Percentiles rank a stretch among this genome's conserved stretches.
Conservation (phyloP, 108 stramenopile species). For the Nannochloropsis salina region DNA sequence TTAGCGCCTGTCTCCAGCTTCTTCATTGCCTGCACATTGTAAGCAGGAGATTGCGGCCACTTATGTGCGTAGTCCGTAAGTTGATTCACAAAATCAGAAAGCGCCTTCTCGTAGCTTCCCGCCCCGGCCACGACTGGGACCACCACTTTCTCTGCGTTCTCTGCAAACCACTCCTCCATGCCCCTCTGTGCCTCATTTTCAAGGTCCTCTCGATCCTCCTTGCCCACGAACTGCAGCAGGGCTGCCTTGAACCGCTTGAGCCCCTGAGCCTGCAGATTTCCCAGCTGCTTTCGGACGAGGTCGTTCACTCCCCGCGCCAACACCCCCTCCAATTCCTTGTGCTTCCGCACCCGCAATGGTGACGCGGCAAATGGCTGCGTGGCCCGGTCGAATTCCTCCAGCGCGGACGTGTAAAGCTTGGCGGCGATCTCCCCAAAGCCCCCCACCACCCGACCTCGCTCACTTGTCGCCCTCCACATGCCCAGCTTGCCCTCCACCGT, state of each 20-base stretch:
- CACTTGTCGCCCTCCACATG: neutral
- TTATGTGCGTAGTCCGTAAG: neutral
- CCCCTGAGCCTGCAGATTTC: neutral
- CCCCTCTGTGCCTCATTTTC: constrained; percentile 11
- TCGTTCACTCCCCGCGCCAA: constrained; percentile 8
- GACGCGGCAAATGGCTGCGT: constrained; percentile 7
- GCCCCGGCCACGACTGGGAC: neutral
- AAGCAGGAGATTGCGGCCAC: neutral
- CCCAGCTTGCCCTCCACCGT: neutral
- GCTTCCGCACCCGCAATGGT: neutral
- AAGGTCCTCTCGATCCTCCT: neutral
- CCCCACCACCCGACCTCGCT: neutral
- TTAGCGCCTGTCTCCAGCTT: neutral
- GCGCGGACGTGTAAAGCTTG: neutral
- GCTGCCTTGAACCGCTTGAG: neutral
- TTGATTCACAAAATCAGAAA: neutral
- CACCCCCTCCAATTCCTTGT: neutral
- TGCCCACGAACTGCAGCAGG: neutral
- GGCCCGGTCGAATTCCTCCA: neutral
- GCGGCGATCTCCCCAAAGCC: neutral
- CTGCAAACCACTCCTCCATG: constrained; percentile 10
- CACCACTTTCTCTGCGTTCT: neutral
- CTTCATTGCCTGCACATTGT: constrained; percentile 1
- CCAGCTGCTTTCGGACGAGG: neutral
- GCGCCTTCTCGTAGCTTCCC: constrained; percentile 3